Conservation (phyloP, 2,329 filamentous ascomycete genomes). For the Shiraia bambusicola region DNA sequence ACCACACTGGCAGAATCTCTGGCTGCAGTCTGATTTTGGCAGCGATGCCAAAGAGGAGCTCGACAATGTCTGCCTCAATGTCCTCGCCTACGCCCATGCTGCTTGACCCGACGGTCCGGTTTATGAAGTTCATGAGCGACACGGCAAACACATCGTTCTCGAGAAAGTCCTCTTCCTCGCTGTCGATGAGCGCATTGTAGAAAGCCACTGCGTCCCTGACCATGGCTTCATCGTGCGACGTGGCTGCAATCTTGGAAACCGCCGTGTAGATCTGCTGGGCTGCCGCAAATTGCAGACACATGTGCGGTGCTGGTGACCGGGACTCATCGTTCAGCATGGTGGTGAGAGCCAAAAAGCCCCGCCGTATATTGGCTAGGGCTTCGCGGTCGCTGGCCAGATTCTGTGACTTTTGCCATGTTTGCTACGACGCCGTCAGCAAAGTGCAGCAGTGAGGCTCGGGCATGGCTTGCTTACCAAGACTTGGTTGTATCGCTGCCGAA, state of each 20-base stretch:
- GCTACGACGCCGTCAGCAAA: slow-evolving; percentile 42
- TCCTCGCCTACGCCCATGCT: slow-evolving; percentile 73
- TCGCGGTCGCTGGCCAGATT: slow-evolving; percentile 54
- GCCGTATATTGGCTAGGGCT: slow-evolving; percentile 53
- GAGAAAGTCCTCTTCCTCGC: slow-evolving; percentile 92
- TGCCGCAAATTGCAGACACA: slow-evolving; percentile 85
- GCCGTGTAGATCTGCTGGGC: slow-evolving; percentile 86
- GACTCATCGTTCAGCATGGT: slow-evolving; percentile 84
- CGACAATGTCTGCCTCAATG: slow-evolving; percentile 84
- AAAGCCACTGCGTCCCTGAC: slow-evolving; percentile 82
- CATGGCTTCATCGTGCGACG: slow-evolving; percentile 80
- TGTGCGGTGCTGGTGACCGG: slow-evolving; percentile 82
- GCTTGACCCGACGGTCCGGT: slow-evolving; percentile 73
- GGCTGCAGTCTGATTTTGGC: slow-evolving; percentile 93
- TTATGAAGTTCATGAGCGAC: slow-evolving; percentile 82
- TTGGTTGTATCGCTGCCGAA: slow-evolving; percentile 62
- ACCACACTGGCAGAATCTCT: slow-evolving; percentile 86
- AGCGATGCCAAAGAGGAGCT: slow-evolving; percentile 92
- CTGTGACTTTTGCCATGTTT: slow-evolving; percentile 61
- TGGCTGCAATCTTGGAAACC: slow-evolving; percentile 83
- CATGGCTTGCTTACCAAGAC: slow-evolving; percentile 50
- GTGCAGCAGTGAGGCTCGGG: not conserved
- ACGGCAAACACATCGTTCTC: slow-evolving; percentile 83
- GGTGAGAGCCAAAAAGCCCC: slow-evolving; percentile 58
- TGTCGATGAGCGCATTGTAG: slow-evolving; percentile 91